Conservation (phyloP, 2,329 filamentous ascomycete species). For the Aureobasidium lini region DNA sequence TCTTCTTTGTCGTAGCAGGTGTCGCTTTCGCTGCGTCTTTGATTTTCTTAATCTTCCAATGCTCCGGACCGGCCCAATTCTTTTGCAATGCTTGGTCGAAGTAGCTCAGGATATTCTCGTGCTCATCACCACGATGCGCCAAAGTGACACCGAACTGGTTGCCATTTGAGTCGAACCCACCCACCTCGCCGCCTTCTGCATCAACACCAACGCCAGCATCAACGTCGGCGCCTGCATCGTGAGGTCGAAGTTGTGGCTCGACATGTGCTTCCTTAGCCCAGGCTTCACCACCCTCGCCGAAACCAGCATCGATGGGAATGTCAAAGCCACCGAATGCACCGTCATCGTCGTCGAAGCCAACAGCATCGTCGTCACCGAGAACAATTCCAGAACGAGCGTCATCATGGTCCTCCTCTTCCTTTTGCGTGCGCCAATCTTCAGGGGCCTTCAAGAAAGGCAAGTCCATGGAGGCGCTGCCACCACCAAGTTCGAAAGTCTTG, state of each 20-base stretch:
- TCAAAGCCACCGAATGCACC: constrained; percentile 56
- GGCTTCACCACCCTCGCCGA: constrained; percentile 90
- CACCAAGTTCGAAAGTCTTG: constrained; percentile 86
- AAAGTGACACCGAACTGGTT: constrained; percentile 76
- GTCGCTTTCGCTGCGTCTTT: constrained; percentile 62
- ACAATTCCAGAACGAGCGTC: constrained; percentile 72
- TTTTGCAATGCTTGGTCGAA: constrained; percentile 95
- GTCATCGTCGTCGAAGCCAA: constrained; percentile 74
- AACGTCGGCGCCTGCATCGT: constrained; percentile 47
- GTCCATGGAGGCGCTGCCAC: constrained; percentile 75
- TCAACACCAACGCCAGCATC: constrained; percentile 47
- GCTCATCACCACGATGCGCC: constrained; percentile 55
- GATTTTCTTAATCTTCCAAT: constrained; percentile 94
- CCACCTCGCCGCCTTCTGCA: constrained; percentile 37
- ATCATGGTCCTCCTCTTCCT: constrained; percentile 47
- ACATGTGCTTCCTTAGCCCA: constrained; percentile 88
- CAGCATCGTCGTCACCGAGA: constrained; percentile 77
- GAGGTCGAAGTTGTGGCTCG: constrained; percentile 77
- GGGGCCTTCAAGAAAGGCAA: constrained; percentile 81
- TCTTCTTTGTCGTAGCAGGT: constrained; percentile 56
- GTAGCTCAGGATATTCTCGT: constrained; percentile 95
- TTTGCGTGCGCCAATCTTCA: constrained; percentile 68
- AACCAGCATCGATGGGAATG: constrained; percentile 62
- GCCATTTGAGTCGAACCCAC: constrained; percentile 51
- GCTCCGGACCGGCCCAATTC: constrained; percentile 97